Percentiles rank a stretch among this genome's conserved stretches.
Conservation (phyloP, 495 filamentous ascomycete genomes). For the Hypoxylon trugodes region DNA sequence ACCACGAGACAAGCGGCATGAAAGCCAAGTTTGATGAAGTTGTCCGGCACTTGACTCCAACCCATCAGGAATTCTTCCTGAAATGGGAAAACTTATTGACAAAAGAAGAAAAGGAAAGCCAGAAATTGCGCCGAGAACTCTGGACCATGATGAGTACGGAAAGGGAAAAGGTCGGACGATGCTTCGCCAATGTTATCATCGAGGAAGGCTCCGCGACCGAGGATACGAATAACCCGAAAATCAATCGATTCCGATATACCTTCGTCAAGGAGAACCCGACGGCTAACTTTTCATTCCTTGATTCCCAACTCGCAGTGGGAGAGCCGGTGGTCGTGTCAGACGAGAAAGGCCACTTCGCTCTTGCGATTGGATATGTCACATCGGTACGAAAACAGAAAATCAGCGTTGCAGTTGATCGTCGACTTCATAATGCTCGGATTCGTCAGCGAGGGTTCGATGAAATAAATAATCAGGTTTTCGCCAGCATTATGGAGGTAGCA, state of each 20-base stretch:
- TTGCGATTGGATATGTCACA: slow-evolving; percentile 89
- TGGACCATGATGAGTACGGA: slow-evolving; percentile 95
- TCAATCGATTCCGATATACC: slow-evolving; percentile 88
- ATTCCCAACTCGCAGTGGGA: slow-evolving; percentile 88
- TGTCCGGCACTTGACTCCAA: slow-evolving; percentile 74
- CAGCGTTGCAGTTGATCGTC: slow-evolving; percentile 86
- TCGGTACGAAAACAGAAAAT: slow-evolving; percentile 76
- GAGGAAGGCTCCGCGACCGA: slow-evolving; percentile 77
- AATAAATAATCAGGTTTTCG: slow-evolving; percentile 80
- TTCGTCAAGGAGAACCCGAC: slow-evolving; percentile 71
- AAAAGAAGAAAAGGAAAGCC: slow-evolving; percentile 88
- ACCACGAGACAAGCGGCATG: slow-evolving; percentile 79
- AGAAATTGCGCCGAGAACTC: slow-evolving; percentile 84
- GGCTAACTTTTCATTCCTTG: slow-evolving; percentile 78
- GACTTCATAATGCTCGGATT: slow-evolving; percentile 85
- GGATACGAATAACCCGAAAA: slow-evolving; percentile 72
- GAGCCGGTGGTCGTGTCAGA: slow-evolving; percentile 98
- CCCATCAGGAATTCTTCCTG: slow-evolving; percentile 82
- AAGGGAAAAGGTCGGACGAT: slow-evolving; percentile 83
- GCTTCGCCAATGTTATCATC: slow-evolving; percentile 71
- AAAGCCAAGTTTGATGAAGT: slow-evolving; percentile 78
- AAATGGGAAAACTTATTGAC: slow-evolving; percentile 95
- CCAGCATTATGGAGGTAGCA: slow-evolving; percentile 89
- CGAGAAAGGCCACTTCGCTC: slow-evolving; percentile 91
- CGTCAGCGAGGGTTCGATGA: slow-evolving; percentile 76